These are phyloP conservation scores for Phytophthora fragariae DNA, from an alignment of 352 stramenopile species.

Conservation along the genomic window DNA sequence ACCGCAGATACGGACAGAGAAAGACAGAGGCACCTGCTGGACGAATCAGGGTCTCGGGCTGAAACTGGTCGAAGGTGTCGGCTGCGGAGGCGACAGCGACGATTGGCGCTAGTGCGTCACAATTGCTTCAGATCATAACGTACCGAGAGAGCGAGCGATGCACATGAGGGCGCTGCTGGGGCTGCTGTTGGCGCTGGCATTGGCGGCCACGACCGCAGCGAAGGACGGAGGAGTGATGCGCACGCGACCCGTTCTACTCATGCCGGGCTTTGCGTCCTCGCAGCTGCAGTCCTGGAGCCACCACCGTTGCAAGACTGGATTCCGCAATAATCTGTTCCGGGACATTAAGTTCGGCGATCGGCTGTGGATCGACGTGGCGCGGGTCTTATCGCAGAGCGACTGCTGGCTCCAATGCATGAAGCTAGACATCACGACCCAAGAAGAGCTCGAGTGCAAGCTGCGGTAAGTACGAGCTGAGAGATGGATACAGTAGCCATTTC, in stretches of 20 bases:
- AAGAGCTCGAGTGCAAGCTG: conserved; percentile 79
- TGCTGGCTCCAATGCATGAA: conserved; percentile 86
- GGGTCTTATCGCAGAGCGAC: conserved; percentile 73
- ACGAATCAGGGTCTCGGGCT: neutral
- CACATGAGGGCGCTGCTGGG: neutral
- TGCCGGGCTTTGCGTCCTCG: conserved; percentile 82
- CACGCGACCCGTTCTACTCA: conserved; percentile 71
- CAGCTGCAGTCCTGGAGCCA: conserved; percentile 82
- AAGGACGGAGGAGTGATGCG: conserved; percentile 17
- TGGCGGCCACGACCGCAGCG: neutral
- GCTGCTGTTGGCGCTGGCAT: conserved; percentile 13
- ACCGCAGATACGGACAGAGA: neutral
- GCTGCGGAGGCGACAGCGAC: conserved; percentile 18
- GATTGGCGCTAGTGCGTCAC: conserved; percentile 23
- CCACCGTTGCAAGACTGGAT: conserved; percentile 57
- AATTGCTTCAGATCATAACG: conserved; percentile 12
- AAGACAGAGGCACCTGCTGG: neutral
- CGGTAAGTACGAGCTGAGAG: conserved; percentile 37
- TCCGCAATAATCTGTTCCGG: conserved; percentile 82
- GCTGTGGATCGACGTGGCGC: conserved; percentile 78
- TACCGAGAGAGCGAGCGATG: conserved; percentile 3
- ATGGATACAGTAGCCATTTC: neutral
- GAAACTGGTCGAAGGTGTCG: conserved; percentile 24
- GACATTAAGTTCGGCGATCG: conserved; percentile 82
- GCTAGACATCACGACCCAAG: conserved; percentile 71